These are phyloP conservation scores for Fusarium tuaranense DNA, from an alignment of 2,329 filamentous ascomycete species.

Conservation along the genomic window DNA sequence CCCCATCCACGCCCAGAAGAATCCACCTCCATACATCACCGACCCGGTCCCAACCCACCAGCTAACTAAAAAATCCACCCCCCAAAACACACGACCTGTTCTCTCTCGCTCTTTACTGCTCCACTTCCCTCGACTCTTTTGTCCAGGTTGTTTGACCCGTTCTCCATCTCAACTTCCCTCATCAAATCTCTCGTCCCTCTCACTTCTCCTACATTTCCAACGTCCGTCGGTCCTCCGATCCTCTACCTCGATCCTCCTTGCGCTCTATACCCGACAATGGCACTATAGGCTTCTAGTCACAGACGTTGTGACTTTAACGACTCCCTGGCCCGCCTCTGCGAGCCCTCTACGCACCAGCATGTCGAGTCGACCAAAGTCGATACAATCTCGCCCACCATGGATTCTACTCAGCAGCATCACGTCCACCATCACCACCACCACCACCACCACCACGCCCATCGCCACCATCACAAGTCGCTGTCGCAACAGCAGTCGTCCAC, in stretches of 20 bases:
- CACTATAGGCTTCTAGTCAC: conserved; percentile 44
- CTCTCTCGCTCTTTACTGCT: conserved; percentile 34
- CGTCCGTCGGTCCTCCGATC: conserved; percentile 1
- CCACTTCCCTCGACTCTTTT: conserved; percentile 40
- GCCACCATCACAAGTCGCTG: conserved; percentile 44
- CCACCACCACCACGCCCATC: conserved; percentile 37
- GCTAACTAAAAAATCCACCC: conserved; percentile 37
- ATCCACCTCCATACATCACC: conserved; percentile 45
- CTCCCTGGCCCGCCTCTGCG: conserved; percentile 39
- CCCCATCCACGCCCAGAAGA: conserved; percentile 19
- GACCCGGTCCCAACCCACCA: conserved; percentile 42
- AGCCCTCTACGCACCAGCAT: conserved; percentile 42
- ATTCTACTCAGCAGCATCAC: conserved; percentile 43
- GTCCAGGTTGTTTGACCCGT: conserved; percentile 36
- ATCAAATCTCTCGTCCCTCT: conserved; percentile 32
- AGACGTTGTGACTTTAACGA: conserved; percentile 36
- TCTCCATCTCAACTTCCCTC: conserved; percentile 37
- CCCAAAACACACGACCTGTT: conserved; percentile 43
- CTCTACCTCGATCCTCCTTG: conserved; percentile 13
- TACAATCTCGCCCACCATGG: conserved; percentile 43
- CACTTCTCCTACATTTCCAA: conserved; percentile 1
- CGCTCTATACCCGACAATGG: conserved; percentile 39
- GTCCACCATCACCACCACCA: conserved; percentile 37
- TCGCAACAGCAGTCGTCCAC: conserved; percentile 46
- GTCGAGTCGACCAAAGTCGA: conserved; percentile 43